Percentiles rank a stretch among this genome's conserved stretches.
Evolutionary conservation across 106 monocot genomes (phyloP).

Genomic region (Dactylorhiza incarnata): DNA sequence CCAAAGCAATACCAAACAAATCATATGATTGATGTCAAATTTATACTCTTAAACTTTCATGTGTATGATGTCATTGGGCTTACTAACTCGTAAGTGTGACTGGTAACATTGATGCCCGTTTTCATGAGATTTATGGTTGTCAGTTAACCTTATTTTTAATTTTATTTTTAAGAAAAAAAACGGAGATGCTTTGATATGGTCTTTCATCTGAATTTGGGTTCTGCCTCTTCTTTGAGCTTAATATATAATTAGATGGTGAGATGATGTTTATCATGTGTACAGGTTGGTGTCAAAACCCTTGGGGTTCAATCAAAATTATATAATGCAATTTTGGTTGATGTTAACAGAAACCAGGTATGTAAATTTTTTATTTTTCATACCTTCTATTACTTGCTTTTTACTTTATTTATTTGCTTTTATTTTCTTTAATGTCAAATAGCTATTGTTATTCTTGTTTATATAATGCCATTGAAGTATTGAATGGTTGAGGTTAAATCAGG

Average conservation of each 20-base stretch:
- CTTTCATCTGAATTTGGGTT: neutral
- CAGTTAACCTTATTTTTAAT: neutral
- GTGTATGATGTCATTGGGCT: neutral
- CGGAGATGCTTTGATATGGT: neutral
- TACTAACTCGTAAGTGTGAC: neutral
- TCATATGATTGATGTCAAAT: neutral
- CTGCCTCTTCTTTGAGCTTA: neutral
- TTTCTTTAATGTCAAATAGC: neutral
- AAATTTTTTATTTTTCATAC: neutral
- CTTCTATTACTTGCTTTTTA: neutral
- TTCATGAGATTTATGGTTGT: constrained; percentile 3
- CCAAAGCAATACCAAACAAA: too few relatives aligned
- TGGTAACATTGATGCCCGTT: neutral
- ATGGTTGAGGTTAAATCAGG: too few relatives aligned
- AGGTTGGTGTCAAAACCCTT: constrained; percentile 89
- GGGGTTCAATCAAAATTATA: constrained; percentile 74
- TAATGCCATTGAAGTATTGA: neutral
- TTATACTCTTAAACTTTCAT: neutral
- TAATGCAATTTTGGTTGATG: constrained; percentile 81
- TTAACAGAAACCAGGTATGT: constrained; percentile 86
- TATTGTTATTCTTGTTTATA: neutral
- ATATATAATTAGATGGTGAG: neutral
- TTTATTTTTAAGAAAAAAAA: neutral
- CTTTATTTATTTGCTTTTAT: neutral
- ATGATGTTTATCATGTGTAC: constrained; percentile 11